phyloP scores from a whole-genome alignment of 257 asterid genomes.

The Nicotiana knightiana region DNA sequence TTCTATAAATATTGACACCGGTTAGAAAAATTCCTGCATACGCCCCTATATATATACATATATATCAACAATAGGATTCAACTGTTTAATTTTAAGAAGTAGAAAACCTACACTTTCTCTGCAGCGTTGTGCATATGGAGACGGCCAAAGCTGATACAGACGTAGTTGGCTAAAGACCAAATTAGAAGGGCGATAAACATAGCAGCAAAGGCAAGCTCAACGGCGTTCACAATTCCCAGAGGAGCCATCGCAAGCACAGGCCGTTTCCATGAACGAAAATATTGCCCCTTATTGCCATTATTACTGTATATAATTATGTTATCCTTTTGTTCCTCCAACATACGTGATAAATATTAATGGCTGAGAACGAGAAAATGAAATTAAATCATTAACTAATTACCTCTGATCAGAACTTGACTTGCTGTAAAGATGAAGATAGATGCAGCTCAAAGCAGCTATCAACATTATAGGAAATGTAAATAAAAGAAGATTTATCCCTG shows the following conservation, averaged over 20 bases:
- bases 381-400: neutral
- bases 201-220: constrained; percentile 38
- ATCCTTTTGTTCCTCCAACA: too few species aligned
- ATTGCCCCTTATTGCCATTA: neutral
- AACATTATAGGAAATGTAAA: constrained; percentile 53
- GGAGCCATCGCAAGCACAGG: constrained; percentile 34
- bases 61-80: too few species aligned
- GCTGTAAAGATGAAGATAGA: constrained; percentile 56
- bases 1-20: too few species aligned
- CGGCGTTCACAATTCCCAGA: constrained; percentile 38
- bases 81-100: too few species aligned
- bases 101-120: constrained; percentile 27
- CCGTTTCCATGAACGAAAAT: constrained; percentile 24
- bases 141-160: constrained; percentile 1
- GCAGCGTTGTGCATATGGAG: constrained; percentile 29
- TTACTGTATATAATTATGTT: neutral
- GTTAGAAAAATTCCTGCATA: too few species aligned
- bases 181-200: constrained; percentile 46
- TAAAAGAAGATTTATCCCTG: constrained; percentile 52
- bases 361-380: neutral
- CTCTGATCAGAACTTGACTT: neutral
- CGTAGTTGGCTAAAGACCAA: constrained; percentile 36
- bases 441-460: constrained; percentile 62
- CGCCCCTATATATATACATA: too few species aligned
- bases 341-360: neutral